Evolutionary conservation across 2,329 filamentous ascomycete species (phyloP).

Genomic region (Pestalotiopsis sp.): DNA sequence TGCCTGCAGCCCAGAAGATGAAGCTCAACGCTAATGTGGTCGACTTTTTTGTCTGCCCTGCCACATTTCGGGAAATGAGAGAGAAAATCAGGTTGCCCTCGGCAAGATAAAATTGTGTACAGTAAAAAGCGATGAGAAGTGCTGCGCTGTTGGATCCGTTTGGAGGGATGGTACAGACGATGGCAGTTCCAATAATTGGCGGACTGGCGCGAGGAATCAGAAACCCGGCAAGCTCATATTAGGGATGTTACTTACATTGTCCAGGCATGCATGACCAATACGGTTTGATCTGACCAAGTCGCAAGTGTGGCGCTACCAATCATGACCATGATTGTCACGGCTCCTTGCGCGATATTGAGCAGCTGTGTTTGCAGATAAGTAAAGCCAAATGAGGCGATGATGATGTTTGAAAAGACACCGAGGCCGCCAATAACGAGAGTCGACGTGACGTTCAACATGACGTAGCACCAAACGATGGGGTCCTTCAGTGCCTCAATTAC

Average conservation of each 20-base stretch:
- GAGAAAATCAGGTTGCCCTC: conserved; percentile 45
- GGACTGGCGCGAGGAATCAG: conserved; percentile 31
- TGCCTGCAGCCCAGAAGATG: conserved; percentile 44
- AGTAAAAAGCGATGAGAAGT: conserved; percentile 43
- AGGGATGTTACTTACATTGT: background rate
- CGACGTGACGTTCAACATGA: conserved; percentile 26
- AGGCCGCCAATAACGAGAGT: conserved; percentile 36
- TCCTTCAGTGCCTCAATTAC: conserved; percentile 41
- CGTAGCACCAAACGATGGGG: conserved; percentile 33
- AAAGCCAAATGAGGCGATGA: conserved; percentile 41
- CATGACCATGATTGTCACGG: conserved; percentile 41
- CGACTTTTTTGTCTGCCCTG: conserved; percentile 47
- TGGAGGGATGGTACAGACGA: conserved; percentile 40
- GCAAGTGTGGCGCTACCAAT: conserved; percentile 36
- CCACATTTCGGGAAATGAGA: conserved; percentile 43
- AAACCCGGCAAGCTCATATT: conserved; percentile 21
- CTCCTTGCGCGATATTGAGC: conserved; percentile 44
- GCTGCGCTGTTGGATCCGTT: conserved; percentile 35
- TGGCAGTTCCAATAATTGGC: conserved; percentile 42
- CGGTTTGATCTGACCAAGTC: conserved; percentile 27
- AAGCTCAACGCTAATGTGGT: conserved; percentile 43
- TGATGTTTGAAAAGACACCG: conserved; percentile 43
- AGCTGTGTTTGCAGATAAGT: conserved; percentile 39
- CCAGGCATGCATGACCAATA: conserved; percentile 21
- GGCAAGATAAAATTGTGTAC: conserved; percentile 46